Percentiles rank a stretch among this genome's conserved stretches.
These are phyloP conservation scores for Fusarium newnesense DNA, from an alignment of 2,329 filamentous ascomycete genomes.

Conservation along the genomic window DNA sequence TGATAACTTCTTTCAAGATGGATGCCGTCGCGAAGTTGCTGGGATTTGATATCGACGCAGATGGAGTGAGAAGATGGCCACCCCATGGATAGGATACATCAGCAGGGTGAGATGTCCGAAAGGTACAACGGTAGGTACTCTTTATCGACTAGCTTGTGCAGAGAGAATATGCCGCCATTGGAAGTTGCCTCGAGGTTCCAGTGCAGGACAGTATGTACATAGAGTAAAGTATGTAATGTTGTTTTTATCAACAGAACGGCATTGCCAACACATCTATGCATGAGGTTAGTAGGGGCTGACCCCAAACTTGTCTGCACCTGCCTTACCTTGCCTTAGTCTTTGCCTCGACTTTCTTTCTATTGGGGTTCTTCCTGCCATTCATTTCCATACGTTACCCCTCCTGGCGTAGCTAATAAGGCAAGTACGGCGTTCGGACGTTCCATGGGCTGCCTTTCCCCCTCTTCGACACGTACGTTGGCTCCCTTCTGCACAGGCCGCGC, in stretches of 20 bases:
- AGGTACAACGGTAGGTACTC: slow-evolving; percentile 38
- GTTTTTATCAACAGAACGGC: slow-evolving; percentile 61
- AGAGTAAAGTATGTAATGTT: slow-evolving; percentile 37
- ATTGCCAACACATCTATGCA: slow-evolving; percentile 84
- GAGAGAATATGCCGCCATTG: slow-evolving; percentile 36
- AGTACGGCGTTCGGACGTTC: slow-evolving; percentile 23
- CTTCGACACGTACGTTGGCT: slow-evolving; percentile 25
- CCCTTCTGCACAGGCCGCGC: slow-evolving; percentile 19
- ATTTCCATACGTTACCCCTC: slow-evolving; percentile 22
- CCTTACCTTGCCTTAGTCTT: slow-evolving; percentile 35
- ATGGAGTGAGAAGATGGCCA: slow-evolving; percentile 17
- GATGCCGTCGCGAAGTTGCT: not conserved
- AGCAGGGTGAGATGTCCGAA: slow-evolving; percentile 10
- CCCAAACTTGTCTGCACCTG: slow-evolving; percentile 34
- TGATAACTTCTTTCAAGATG: not conserved
- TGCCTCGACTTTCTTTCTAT: slow-evolving; percentile 41
- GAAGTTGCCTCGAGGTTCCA: slow-evolving; percentile 34
- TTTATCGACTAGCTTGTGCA: slow-evolving; percentile 28
- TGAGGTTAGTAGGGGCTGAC: slow-evolving; percentile 59
- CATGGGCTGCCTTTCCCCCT: slow-evolving; percentile 25
- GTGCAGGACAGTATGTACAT: slow-evolving; percentile 43
- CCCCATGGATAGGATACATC: slow-evolving; percentile 2
- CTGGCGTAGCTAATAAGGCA: slow-evolving; percentile 22
- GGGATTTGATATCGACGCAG: slow-evolving; percentile 7
- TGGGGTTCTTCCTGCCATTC: slow-evolving; percentile 29